Evolutionary conservation across 192 early-diverging fungal species (phyloP), one percentile per base, ranked within the genome.

Genomic region (Coemansia sp.): DNA sequence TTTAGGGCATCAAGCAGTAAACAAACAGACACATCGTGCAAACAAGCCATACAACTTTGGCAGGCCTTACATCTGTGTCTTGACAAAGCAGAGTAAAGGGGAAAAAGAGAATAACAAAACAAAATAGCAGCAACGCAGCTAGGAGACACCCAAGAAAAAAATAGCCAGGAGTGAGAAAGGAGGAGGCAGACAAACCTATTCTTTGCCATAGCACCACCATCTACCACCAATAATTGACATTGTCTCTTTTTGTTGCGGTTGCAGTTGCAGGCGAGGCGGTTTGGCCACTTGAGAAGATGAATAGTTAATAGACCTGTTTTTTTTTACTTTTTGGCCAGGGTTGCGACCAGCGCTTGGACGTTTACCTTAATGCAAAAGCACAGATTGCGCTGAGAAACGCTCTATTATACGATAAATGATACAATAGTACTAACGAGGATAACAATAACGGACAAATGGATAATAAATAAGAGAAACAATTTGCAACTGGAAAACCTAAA

Each of bases 1-100:
- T 59, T 59, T 59, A 59, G 57, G 57, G 57, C 33, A 36, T 34
- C 4, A 9, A 36, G 34, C 35, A 59, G 57, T 36, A 59, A 36
- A 33, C 2, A 20, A 59, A 59, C 57, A 59, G 36, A 5, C 14
- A 14, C 33, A 37, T 2, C 35, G 45, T 48, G 9, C 45, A 48
- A 48, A 8, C 9, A 48, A 12, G 45, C 45, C 45, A 48, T 48
- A 48, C 45, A 12, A 48, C 14, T 4, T 28, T 15, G 0, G 14
- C 14, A 48, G 45, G 45, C 45, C 45, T 15, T 48, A 48, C 45
- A 48, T 48, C 5, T 48, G 12, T 48, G 45, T 15, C 45, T 12
- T 48, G 45, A 15, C 45, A 48, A 48, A 48, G 14, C 8, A 48
- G 14, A 48, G 14, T 48, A 12, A 8, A 48, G 28, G 22, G 22